These are phyloP conservation scores for Lyophyllum shimeji DNA, from an alignment of 768 basidiomycete species.

Conservation along the genomic window DNA sequence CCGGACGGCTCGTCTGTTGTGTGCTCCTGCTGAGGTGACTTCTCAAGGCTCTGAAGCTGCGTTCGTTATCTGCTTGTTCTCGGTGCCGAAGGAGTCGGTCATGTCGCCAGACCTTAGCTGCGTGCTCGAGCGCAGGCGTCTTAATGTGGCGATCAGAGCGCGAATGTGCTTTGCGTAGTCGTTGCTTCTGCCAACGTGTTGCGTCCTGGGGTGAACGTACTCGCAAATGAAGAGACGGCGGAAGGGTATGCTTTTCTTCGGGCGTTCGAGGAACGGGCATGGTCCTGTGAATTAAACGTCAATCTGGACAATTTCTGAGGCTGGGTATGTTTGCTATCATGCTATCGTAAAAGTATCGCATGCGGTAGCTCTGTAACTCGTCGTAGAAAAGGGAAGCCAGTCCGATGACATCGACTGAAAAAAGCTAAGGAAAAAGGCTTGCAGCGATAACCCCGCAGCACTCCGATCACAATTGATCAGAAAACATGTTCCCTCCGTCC, in stretches of 20 bases:
- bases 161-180: slow-evolving; percentile 49
- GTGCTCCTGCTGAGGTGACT: not conserved
- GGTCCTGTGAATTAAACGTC: slow-evolving; percentile 38
- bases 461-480: not conserved
- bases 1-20: not conserved
- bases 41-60: slow-evolving; percentile 49
- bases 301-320: slow-evolving; percentile 31
- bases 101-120: slow-evolving; percentile 36
- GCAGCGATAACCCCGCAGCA: not conserved
- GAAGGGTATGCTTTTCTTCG: slow-evolving; percentile 50
- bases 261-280: slow-evolving; percentile 50
- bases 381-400: too few relatives aligned
- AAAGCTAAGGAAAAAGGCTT: too few relatives aligned
- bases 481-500: slow-evolving; percentile 24
- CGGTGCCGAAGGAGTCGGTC: slow-evolving; percentile 37
- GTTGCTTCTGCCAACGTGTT: slow-evolving; percentile 44
- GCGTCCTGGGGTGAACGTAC: slow-evolving; percentile 41
- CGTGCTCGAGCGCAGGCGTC: slow-evolving; percentile 44
- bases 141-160: slow-evolving; percentile 57
- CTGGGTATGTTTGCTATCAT: not conserved
- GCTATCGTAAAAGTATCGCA: too few relatives aligned
- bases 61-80: slow-evolving; percentile 54
- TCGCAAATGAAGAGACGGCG: slow-evolving; percentile 42
- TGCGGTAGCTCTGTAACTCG: too few relatives aligned
- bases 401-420: too few relatives aligned